phyloP scores from a whole-genome alignment of 192 early-diverging fungal genomes.

The Phycomyces blakesleeanus region DNA sequence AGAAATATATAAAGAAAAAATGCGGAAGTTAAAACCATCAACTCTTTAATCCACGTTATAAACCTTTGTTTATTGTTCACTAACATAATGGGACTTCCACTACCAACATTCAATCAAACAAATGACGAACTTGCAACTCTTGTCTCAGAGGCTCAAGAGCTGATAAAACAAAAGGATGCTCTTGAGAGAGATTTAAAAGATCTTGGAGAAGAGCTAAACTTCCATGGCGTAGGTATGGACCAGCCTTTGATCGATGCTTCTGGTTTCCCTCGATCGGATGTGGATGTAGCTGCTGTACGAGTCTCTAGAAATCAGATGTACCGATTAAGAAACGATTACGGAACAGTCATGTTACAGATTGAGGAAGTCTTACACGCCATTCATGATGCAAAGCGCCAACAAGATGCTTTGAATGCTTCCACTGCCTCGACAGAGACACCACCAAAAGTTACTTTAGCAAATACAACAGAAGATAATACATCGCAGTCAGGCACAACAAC shows the following conservation, averaged over 20 bases:
- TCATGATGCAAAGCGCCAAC: constrained; percentile 35
- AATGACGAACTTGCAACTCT: background rate
- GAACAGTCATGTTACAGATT: constrained; percentile 46
- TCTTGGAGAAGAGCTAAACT: constrained; percentile 34
- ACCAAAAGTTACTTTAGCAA: background rate
- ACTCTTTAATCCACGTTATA: background rate
- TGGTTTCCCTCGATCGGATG: constrained; percentile 52
- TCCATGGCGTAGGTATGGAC: constrained; percentile 44
- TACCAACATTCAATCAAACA: background rate
- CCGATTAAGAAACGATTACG: constrained; percentile 43
- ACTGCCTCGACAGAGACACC: background rate
- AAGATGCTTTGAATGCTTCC: background rate
- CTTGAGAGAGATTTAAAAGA: constrained; percentile 42
- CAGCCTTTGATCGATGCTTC: constrained; percentile 40
- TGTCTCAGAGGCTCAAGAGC: constrained; percentile 33
- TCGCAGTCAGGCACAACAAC: background rate
- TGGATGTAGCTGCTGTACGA: constrained; percentile 47
- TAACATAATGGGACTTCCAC: constrained; percentile 9
- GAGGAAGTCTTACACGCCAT: constrained; percentile 44
- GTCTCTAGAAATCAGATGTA: constrained; percentile 39
- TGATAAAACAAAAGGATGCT: constrained; percentile 46
- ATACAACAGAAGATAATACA: background rate
- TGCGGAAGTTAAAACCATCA: too few species aligned
- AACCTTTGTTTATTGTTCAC: too few species aligned
- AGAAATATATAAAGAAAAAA: too few species aligned